A percentile compares a stretch with the other conserved stretches of the same genome.
phyloP scores from a whole-genome alignment of 306 rosid genomes.

The Argentina anserina region DNA sequence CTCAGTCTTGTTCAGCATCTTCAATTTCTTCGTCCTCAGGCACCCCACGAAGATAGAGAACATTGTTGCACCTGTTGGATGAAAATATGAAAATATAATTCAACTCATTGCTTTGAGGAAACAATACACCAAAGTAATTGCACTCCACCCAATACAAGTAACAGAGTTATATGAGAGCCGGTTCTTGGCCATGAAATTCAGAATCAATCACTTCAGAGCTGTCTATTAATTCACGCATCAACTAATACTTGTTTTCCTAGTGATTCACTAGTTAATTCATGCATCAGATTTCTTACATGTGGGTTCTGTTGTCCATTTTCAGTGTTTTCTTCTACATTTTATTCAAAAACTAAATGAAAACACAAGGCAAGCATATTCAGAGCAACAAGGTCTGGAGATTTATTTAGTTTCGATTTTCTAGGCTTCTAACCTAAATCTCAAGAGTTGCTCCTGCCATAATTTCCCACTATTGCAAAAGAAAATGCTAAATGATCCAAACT shows the following conservation, averaged over 20 bases:
- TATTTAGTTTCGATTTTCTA: too few relatives aligned
- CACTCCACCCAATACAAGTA: not conserved
- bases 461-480: not conserved
- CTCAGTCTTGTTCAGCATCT: constrained; percentile 73
- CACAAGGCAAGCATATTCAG: not conserved
- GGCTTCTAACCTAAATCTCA: not conserved
- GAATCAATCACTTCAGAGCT: not conserved
- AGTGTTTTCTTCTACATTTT: not conserved
- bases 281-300: not conserved
- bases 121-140: not conserved
- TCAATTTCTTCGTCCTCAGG: constrained; percentile 96
- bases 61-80: constrained; percentile 79
- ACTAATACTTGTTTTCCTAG: too few relatives aligned
- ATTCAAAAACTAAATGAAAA: not conserved
- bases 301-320: not conserved
- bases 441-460: not conserved
- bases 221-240: not conserved
- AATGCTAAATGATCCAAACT: not conserved
- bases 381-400: not conserved
- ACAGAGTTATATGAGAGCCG: not conserved
- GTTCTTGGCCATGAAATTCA: not conserved
- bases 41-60: constrained; percentile 91
- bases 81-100: constrained; percentile 15
- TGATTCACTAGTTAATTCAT: not conserved
- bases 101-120: not conserved